Percentiles rank a stretch among this genome's conserved stretches.
phyloP scores from a whole-genome alignment of 257 asterid species.

The Cynanchum wilfordii region DNA sequence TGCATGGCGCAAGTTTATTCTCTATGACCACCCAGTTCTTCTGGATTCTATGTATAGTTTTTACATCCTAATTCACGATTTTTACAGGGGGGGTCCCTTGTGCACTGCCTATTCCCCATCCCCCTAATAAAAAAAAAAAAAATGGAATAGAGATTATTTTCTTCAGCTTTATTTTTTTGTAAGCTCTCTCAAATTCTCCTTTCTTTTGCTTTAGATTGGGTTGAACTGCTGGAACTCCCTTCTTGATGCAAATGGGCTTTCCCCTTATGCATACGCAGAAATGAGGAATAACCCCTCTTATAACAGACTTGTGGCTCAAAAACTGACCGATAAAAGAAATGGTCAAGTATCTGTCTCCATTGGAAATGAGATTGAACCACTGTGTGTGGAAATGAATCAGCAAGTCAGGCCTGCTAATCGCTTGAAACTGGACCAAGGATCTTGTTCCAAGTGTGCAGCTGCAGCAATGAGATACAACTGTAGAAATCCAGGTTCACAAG shows the following conservation, averaged over 20 bases:
- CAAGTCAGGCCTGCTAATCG: conserved; percentile 13
- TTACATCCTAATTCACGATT: neutral
- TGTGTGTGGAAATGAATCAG: conserved; percentile 20
- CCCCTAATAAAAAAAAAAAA: no score
- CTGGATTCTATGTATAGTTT: neutral
- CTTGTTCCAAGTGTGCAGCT: conserved; percentile 66
- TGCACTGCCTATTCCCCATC: neutral
- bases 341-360: conserved; percentile 49
- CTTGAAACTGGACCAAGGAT: conserved; percentile 22
- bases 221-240: conserved; percentile 62
- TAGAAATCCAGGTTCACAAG: conserved; percentile 39
- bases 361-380: conserved; percentile 32
- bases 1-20: neutral
- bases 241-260: conserved; percentile 65
- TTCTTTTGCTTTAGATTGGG: conserved; percentile 46
- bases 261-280: conserved; percentile 65
- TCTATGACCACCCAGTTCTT: neutral
- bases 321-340: conserved; percentile 40
- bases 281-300: conserved; percentile 70
- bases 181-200: neutral
- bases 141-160: neutral
- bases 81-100: neutral
- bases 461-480: conserved; percentile 33
- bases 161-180: neutral
- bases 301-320: conserved; percentile 54